Conservation (phyloP, 768 basidiomycete genomes). For the Mycena sanguinolenta region DNA sequence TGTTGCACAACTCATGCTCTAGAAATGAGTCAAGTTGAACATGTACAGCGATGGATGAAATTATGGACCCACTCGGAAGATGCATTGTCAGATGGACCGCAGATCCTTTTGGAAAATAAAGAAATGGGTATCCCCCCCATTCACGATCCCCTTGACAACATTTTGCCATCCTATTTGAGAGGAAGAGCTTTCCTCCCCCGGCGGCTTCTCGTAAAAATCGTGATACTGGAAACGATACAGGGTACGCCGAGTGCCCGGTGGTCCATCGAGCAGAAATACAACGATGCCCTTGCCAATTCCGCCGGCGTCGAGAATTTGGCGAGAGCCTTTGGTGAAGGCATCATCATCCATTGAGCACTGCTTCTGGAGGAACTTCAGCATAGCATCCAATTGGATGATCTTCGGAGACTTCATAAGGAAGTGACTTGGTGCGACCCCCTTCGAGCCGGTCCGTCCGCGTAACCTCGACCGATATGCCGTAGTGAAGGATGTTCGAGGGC, state of each 20-base stretch:
- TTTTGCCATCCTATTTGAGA: not conserved
- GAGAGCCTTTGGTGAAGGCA: not conserved
- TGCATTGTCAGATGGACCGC: not conserved
- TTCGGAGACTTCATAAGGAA: constrained; percentile 3
- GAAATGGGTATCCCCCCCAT: constrained; percentile 19
- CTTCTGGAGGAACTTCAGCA: not conserved
- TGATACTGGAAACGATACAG: constrained; percentile 2
- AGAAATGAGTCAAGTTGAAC: not conserved
- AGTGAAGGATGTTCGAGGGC: not conserved
- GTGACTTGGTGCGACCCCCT: constrained; percentile 16
- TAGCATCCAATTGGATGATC: not conserved
- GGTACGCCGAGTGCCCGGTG: not conserved
- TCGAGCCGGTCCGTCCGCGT: not conserved
- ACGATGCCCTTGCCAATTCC: constrained; percentile 16
- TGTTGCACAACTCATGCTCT: not conserved
- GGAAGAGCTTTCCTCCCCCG: not conserved
- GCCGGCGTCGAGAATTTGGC: not conserved
- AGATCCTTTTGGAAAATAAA: not conserved
- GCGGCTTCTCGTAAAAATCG: not conserved
- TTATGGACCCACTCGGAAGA: not conserved
- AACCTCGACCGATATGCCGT: not conserved
- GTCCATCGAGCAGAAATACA: not conserved
- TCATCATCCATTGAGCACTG: no score
- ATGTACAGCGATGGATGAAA: not conserved
- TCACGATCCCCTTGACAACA: constrained; percentile 4